phyloP scores from a whole-genome alignment of 106 monocot species.

The Allium cepa region DNA sequence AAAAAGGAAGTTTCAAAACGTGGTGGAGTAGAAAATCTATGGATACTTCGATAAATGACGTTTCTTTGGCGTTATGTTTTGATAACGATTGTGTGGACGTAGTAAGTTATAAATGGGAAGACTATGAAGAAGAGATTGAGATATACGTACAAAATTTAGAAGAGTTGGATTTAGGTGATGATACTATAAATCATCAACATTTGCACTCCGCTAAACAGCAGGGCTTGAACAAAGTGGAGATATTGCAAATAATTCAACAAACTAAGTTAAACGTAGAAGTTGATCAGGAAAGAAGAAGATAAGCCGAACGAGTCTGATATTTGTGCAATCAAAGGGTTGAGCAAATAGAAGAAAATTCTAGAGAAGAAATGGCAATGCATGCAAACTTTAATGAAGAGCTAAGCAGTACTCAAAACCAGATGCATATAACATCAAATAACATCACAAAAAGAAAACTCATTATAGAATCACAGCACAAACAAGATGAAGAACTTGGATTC shows the following conservation, averaged over 20 bases:
- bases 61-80: no score
- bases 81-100: not conserved
- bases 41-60: no score
- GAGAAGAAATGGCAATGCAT: conserved; percentile 1
- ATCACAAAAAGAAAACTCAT: no score
- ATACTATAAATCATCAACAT: not conserved
- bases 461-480: no score
- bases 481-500: no score
- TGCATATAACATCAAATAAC: not conserved
- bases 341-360: not conserved
- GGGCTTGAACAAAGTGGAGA: not conserved
- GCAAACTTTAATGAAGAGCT: conserved; percentile 2
- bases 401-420: not conserved
- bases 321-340: conserved; percentile 9
- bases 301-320: not conserved
- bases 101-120: conserved; percentile 3
- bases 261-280: not conserved
- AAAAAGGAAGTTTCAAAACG: no score
- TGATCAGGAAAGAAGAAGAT: not conserved
- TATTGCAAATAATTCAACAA: conserved; percentile 5
- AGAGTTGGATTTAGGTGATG: conserved; percentile 6
- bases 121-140: conserved; percentile 5
- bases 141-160: not conserved
- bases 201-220: no score
- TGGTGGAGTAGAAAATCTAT: no score